A percentile compares a stretch with the other conserved stretches of the same genome.
Conservation (phyloP, 805 yeast species). For the Kazachstania kunashirensis region DNA sequence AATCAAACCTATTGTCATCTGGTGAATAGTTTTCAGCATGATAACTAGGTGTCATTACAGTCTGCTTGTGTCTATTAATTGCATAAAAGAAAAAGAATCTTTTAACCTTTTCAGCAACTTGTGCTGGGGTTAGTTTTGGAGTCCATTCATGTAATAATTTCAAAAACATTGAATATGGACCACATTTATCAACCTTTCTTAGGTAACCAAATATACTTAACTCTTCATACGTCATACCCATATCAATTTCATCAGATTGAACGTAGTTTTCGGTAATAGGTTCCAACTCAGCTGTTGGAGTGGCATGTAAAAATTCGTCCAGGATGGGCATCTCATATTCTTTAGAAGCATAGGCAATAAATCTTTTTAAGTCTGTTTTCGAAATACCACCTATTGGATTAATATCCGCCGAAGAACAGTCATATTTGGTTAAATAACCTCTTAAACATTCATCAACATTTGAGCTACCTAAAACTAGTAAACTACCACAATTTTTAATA, state of each 20-base stretch:
- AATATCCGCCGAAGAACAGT: constrained; percentile 93
- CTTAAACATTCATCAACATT: constrained; percentile 95
- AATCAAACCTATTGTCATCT: constrained; percentile 92
- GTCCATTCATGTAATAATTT: constrained; percentile 90
- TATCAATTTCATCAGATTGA: constrained; percentile 92
- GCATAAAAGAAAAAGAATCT: constrained; percentile 89
- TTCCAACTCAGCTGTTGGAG: constrained; percentile 96
- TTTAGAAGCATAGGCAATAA: constrained; percentile 68
- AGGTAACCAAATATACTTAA: constrained; percentile 81
- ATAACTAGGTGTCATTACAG: constrained; percentile 93
- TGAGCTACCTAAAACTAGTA: constrained; percentile 88
- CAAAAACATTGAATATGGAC: constrained; percentile 91
- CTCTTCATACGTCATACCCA: constrained; percentile 98
- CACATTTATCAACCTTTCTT: constrained; percentile 88
- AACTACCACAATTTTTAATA: constrained; percentile 48
- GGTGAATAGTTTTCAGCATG: constrained; percentile 98
- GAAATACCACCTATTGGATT: constrained; percentile 99
- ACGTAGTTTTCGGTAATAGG: constrained; percentile 89
- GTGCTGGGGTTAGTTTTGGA: constrained; percentile 67
- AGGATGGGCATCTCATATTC: constrained; percentile 70
- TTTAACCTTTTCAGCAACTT: constrained; percentile 88
- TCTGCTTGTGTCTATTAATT: constrained; percentile 91
- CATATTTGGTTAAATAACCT: constrained; percentile 94
- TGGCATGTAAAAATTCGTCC: constrained; percentile 71
- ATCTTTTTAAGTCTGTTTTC: constrained; percentile 79